Base-by-base conservation (phyloP, 441 rosid species). In the Gossypium gossypioides region DNA sequence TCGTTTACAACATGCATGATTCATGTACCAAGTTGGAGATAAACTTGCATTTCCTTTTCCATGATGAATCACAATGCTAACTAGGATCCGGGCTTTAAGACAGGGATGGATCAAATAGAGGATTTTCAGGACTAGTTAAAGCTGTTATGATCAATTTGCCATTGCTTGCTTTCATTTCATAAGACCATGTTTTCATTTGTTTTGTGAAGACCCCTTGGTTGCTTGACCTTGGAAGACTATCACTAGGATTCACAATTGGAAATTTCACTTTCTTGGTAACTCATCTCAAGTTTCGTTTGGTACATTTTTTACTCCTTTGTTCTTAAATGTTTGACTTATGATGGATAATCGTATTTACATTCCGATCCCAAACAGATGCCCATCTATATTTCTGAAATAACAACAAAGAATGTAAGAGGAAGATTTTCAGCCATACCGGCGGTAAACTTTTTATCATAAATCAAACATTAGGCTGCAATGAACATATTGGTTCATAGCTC, bases 391-490 rank as follows among this genome's bases (percentile, higher is more conserved):
- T 76, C 80, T 37, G 84, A 83, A 75, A 79, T 83, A 63, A 48
- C 84, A 55, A 84, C 81, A 19, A 81, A 75, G 74, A 50, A 77
- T 13, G 67, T 81, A 22, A 42, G 80, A 19, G 84, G 84, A 54
- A 37, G 51, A 57, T 71, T 76, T 44, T 13, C 80, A 27, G 72
- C 78, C 40, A 65, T 77, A 9, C 34, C 32, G 24, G 69, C 60
- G 75, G 84, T 78, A 67, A 18, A 6, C 40, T n/a, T 21, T 18
- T 16, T 19, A 12, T 10, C 13, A 10, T 44, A 51, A 25, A 72
- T 40, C 18, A 59, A 21, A n/a, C 34, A 22, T 5, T 37, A 57
- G 56, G 15, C 52, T 25, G 42, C 9, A 1, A 19, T 32, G 42
- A 10, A 60, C 50, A 2, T 52, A 48, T 21, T 15, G 16, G 15